These are phyloP conservation scores for Alnus glutinosa DNA, from an alignment of 306 rosid genomes.

Conservation along the genomic window DNA sequence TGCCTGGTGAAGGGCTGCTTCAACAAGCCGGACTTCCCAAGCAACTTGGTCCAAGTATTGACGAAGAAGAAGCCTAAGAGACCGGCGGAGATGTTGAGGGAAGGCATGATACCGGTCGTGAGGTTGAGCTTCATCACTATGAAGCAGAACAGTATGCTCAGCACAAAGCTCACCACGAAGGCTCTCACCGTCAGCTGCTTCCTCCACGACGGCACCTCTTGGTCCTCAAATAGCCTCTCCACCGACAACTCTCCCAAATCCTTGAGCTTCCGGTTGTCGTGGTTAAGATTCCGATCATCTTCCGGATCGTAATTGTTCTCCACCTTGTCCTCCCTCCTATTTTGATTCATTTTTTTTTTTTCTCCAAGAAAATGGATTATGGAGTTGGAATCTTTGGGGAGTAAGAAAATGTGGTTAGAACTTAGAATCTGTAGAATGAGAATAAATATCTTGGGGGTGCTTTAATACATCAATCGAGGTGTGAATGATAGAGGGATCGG, in stretches of 20 bases:
- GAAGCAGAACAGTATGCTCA: constrained; percentile 24
- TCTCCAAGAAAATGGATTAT: not conserved
- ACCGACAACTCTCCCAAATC: constrained; percentile 29
- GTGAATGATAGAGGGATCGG: too few relatives aligned
- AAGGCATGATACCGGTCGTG: constrained; percentile 30
- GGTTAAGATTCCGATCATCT: constrained; percentile 8
- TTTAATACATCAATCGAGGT: too few relatives aligned
- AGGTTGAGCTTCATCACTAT: constrained; percentile 32
- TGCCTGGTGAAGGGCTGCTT: constrained; percentile 52
- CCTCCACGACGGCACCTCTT: constrained; percentile 30
- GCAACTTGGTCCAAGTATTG: constrained; percentile 29
- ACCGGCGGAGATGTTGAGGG: constrained; percentile 33
- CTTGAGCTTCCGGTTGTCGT: constrained; percentile 9
- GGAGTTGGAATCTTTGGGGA: too few relatives aligned
- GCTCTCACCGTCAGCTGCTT: constrained; percentile 26
- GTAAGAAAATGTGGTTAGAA: too few relatives aligned
- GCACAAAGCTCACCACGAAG: constrained; percentile 22
- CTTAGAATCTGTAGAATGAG: too few relatives aligned
- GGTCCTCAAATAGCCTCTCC: constrained; percentile 21
- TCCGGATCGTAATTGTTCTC: constrained; percentile 22
- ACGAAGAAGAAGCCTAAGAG: constrained; percentile 31
- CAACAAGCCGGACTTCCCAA: constrained; percentile 15
- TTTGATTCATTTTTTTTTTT: constrained; percentile 33
- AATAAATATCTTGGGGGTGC: not conserved
- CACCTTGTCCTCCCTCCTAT: constrained; percentile 22